These are phyloP conservation scores for Trametes maxima DNA, from an alignment of 768 basidiomycete species.

Conservation along the genomic window DNA sequence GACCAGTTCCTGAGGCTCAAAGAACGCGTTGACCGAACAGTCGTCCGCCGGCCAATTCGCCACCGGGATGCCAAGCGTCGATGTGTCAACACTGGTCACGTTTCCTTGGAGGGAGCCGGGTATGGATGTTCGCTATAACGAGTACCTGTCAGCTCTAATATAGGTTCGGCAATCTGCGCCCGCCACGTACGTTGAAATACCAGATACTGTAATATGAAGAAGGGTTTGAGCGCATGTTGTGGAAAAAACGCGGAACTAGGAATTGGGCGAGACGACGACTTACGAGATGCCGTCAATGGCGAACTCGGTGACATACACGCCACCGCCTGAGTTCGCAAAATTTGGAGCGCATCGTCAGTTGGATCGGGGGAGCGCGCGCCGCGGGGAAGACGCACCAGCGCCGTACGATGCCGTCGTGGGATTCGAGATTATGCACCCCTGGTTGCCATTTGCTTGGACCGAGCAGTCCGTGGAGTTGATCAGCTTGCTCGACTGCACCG, in stretches of 20 bases:
- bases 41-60: slow-evolving; percentile 65
- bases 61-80: slow-evolving; percentile 63
- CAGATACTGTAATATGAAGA: slow-evolving; percentile 47
- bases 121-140: slow-evolving; percentile 43
- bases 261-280: slow-evolving; percentile 27
- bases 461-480: slow-evolving; percentile 63
- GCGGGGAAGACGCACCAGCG: slow-evolving; percentile 28
- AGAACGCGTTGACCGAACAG: slow-evolving; percentile 57
- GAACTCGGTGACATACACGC: slow-evolving; percentile 76
- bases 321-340: slow-evolving; percentile 69
- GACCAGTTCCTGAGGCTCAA: slow-evolving; percentile 65
- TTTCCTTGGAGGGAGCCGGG: slow-evolving; percentile 51
- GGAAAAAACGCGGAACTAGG: not conserved
- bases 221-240: not conserved
- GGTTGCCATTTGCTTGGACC: slow-evolving; percentile 53
- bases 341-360: slow-evolving; percentile 27
- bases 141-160: not conserved
- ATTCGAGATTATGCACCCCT: slow-evolving; percentile 67
- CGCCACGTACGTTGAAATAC: slow-evolving; percentile 54
- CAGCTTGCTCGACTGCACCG: slow-evolving; percentile 52
- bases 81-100: slow-evolving; percentile 53
- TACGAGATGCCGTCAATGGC: slow-evolving; percentile 66
- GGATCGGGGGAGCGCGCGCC: not conserved
- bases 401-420: slow-evolving; percentile 62
- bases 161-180: not conserved